A percentile compares a stretch with the other conserved stretches of the same genome.
Evolutionary conservation across 805 yeast species (phyloP).

Genomic region (Ogataea thermomethanolica): DNA sequence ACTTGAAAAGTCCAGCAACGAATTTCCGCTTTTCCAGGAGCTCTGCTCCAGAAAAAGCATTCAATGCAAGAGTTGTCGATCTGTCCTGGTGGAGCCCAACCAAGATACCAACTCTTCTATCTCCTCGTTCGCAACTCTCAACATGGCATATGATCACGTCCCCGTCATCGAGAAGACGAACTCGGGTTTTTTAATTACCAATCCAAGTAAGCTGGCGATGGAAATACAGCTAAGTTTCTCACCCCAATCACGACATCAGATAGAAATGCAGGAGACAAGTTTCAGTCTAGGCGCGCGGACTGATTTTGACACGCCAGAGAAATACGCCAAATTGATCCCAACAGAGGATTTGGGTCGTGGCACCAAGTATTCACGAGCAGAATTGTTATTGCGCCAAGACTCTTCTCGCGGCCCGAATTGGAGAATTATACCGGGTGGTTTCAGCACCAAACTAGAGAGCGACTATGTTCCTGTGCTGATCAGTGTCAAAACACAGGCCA

Average conservation of each 20-base stretch:
- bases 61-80: constrained; percentile 25
- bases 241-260: not conserved
- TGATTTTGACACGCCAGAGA: constrained; percentile 1
- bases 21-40: constrained; percentile 20
- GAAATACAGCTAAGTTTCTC: constrained; percentile 6
- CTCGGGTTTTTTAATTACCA: constrained; percentile 1
- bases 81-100: constrained; percentile 17
- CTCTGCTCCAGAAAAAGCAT: constrained; percentile 15
- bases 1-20: not conserved
- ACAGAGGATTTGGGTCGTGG: not conserved
- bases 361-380: constrained; percentile 3
- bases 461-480: constrained; percentile 1
- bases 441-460: not conserved
- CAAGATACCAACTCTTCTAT: constrained; percentile 18
- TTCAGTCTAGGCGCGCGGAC: constrained; percentile 1
- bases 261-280: not conserved
- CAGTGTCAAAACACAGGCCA: not conserved
- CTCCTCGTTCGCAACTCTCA: constrained; percentile 12
- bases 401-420: constrained; percentile 3
- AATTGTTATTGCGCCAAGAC: not conserved
- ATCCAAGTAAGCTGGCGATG: constrained; percentile 1
- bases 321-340: constrained; percentile 5
- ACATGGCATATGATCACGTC: constrained; percentile 20
- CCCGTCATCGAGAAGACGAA: constrained; percentile 19
- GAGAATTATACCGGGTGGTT: not conserved